Evolutionary conservation across 768 basidiomycete genomes (phyloP).

Genomic region (Cystoderma amianthinum): DNA sequence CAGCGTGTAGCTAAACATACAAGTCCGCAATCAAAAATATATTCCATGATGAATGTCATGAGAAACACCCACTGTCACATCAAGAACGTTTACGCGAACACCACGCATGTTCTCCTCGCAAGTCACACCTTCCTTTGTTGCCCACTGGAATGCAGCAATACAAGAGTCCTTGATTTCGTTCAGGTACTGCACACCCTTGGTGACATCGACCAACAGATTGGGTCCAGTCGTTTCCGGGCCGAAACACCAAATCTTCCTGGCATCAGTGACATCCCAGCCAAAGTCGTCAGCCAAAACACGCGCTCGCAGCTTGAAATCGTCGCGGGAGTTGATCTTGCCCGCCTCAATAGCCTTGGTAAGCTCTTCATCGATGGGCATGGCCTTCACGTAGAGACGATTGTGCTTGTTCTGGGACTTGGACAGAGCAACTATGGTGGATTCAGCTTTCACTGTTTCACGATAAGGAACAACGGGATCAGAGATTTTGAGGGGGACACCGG

Average conservation of each 20-base stretch:
- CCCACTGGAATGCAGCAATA: slow-evolving; percentile 99
- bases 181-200: slow-evolving; percentile 98
- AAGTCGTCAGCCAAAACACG: slow-evolving; percentile 93
- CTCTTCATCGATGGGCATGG: slow-evolving; percentile 90
- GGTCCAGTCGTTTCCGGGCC: slow-evolving; percentile 97
- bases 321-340: slow-evolving; percentile 82
- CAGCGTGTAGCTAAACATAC: slow-evolving; percentile 74
- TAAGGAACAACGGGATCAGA: slow-evolving; percentile 98
- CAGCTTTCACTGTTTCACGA: slow-evolving; percentile 94
- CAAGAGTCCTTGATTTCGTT: slow-evolving; percentile 99
- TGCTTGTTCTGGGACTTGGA: slow-evolving; percentile 99
- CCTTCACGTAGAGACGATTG: slow-evolving; percentile 96
- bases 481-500: slow-evolving; percentile 97
- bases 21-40: slow-evolving; percentile 2
- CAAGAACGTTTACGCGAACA: slow-evolving; percentile 90
- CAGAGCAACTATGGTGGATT: slow-evolving; percentile 92
- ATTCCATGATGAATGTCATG: slow-evolving; percentile 1
- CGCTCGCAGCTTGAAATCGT: slow-evolving; percentile 96
- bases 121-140: slow-evolving; percentile 95
- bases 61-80: slow-evolving; percentile 71
- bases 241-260: slow-evolving; percentile 99
- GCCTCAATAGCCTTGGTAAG: slow-evolving; percentile 87
- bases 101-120: slow-evolving; percentile 99
- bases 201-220: slow-evolving; percentile 95
- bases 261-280: slow-evolving; percentile 99